Evolutionary conservation across 352 stramenopile genomes (phyloP), one percentile per base, ranked within the genome.

Genomic region (Pythium utonaiense): DNA sequence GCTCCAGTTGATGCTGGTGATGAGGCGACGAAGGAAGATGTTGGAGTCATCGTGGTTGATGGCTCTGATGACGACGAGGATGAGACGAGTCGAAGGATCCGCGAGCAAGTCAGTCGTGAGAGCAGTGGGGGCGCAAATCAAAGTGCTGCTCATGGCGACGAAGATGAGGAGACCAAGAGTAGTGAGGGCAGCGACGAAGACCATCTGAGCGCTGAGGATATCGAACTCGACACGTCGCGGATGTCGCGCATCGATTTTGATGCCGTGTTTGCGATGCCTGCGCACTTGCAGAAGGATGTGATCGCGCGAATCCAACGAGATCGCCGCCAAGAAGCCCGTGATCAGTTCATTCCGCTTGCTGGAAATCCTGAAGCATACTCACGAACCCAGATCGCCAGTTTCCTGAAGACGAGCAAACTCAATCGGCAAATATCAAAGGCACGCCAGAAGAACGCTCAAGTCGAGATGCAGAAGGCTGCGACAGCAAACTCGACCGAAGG

Each of bases 311-410:
- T 97, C 61, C 74, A 86, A 53, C 74, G 86, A 25, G 87, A 98
- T 49, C 78, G 94, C 9, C 69, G 88, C 69, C 75, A 93, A 78
- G 77, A 97, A 75, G 75, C 88, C n/a, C 87, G 97, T 9, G 79
- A 96, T 45, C 88, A 98, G 70, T 99, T 98, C 57, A 98, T 99
- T 57, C 86, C 91, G 5, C 88, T 98, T 0, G 97, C 97, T 2
- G 93, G 88, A 1, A 89, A 99, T 55, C 95, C 96, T 0, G 81
- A 96, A 24, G 84, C 88, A 31, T 99, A 99, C 77, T 99, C 95
- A 19, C 73, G 85, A n/a, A 93, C 87, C 17, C 97, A 99, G 62
- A 81, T 99, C 30, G 73, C 80, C 3, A 96, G 97, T 50, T 99
- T 99, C 71, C 70, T 99, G 25, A 88, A 91, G 49, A 94, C 80